Base-by-base conservation (phyloP, 2,329 filamentous ascomycete genomes). In the Ceratocystis eucalypticola region DNA sequence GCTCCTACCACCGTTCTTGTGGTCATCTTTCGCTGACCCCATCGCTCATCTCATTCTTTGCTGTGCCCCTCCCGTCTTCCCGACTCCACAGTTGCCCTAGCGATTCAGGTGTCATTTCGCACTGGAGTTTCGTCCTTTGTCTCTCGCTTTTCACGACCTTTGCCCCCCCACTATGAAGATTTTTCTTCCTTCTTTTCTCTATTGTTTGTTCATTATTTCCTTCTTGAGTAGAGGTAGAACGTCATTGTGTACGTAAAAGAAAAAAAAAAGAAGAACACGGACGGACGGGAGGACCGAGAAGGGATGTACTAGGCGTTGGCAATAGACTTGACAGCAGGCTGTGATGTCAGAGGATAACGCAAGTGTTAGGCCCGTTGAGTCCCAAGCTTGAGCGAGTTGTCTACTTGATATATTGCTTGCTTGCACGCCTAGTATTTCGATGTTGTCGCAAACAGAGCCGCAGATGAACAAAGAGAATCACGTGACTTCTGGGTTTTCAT, bases 241-340 rank as follows among this genome's bases (percentile, higher is more conserved):
- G 48, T 50, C 48, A 50, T 50, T 22, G 25, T 57, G 53, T 57
- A 57, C 53, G 53, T 57, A 57, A 57, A 50, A 57, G 22, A 57
- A 57, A 57, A 30, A 25, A 57, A 55, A 20, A 25, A 30, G 10
- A 20, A 55, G 22, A 55, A 55, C 22, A 15, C 50, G 25, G n/a
- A 55, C 53, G 48, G 20, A 22, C 37, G 37, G 37, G 37, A 20
- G 48, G 48, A 22, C 48, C 48, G 48, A 50, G 17, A 20, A 50
- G 48, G 22, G 5, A 8, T 20, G 48, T 48, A 8, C 37, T 41
- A 41, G 37, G 15, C 10, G 37, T 41, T 41, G 10, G 37, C 37
- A 41, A 41, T 41, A 12, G 2, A 41, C 37, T 15, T 41, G 37
- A 41, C 37, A 41, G 10, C 37, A 41, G 10, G 37, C 37, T 41